These are phyloP conservation scores for Boletus vinaceobasis DNA, from an alignment of 768 basidiomycete genomes.

Conservation along the genomic window DNA sequence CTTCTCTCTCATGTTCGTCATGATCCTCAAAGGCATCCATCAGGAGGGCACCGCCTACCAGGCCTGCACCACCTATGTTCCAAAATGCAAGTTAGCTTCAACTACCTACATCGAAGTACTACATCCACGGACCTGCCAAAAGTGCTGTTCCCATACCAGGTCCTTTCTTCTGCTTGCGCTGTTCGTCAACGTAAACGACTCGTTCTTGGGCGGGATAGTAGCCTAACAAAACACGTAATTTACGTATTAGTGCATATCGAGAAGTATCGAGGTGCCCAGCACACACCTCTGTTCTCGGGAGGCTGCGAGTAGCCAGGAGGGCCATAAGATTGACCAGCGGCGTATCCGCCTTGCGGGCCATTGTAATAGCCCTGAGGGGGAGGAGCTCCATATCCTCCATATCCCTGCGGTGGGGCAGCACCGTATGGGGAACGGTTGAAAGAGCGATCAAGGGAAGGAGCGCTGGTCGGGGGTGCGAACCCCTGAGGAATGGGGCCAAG, in stretches of 20 bases:
- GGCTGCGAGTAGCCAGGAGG: neutral
- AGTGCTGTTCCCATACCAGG: slow-evolving; percentile 48
- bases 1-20: slow-evolving; percentile 30
- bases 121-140: slow-evolving; percentile 39
- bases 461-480: slow-evolving; percentile 37
- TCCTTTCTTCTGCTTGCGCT: slow-evolving; percentile 42
- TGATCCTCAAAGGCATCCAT: slow-evolving; percentile 48
- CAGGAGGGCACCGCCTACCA: slow-evolving; percentile 62
- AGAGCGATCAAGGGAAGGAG: slow-evolving; percentile 43
- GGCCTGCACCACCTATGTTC: slow-evolving; percentile 52
- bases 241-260: neutral
- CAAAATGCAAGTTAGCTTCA: slow-evolving; percentile 2
- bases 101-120: neutral
- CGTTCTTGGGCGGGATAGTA: slow-evolving; percentile 30
- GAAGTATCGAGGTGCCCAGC: neutral
- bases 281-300: slow-evolving; percentile 22
- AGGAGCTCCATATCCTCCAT: slow-evolving; percentile 14
- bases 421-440: slow-evolving; percentile 32
- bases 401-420: slow-evolving; percentile 16
- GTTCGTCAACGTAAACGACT: slow-evolving; percentile 36
- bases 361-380: slow-evolving; percentile 16
- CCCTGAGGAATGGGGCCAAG: slow-evolving; percentile 41
- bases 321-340: slow-evolving; percentile 4
- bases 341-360: slow-evolving; percentile 15
- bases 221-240: slow-evolving; percentile 18